Conservation (phyloP, 202 grass and related monocot species). For the Panicum hallii region DNA sequence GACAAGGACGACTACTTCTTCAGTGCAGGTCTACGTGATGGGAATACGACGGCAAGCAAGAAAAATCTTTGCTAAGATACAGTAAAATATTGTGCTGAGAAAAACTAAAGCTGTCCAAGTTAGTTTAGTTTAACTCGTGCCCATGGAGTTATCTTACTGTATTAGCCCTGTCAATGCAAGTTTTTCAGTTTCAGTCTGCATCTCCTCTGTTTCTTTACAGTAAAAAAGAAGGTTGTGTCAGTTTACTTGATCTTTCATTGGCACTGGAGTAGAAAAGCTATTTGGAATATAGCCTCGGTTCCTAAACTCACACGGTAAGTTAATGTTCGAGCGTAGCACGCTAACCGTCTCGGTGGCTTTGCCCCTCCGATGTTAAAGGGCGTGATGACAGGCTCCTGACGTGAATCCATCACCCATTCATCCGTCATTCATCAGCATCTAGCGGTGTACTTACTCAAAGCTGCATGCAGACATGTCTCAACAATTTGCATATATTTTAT, state of each 20-base stretch:
- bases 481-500: conserved; percentile 16
- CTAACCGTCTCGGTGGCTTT: background rate
- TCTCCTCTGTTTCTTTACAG: background rate
- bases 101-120: background rate
- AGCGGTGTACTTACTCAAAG: background rate
- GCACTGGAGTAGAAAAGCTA: background rate
- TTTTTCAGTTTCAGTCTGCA: conserved; percentile 21
- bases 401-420: background rate
- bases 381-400: background rate
- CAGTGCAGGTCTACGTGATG: conserved; percentile 29
- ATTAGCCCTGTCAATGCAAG: conserved; percentile 1
- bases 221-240: conserved; percentile 23
- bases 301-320: conserved; percentile 27
- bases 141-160: background rate
- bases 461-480: background rate
- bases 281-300: conserved; percentile 4
- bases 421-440: background rate
- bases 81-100: conserved; percentile 12
- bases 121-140: background rate
- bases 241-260: conserved; percentile 11
- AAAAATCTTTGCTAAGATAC: conserved; percentile 6
- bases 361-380: background rate
- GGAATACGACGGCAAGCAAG: conserved; percentile 13
- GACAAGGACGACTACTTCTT: conserved; percentile 45
- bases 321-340: conserved; percentile 13